Conservation (phyloP, 129 eudicot species). For the Smallanthus sonchifolius region DNA sequence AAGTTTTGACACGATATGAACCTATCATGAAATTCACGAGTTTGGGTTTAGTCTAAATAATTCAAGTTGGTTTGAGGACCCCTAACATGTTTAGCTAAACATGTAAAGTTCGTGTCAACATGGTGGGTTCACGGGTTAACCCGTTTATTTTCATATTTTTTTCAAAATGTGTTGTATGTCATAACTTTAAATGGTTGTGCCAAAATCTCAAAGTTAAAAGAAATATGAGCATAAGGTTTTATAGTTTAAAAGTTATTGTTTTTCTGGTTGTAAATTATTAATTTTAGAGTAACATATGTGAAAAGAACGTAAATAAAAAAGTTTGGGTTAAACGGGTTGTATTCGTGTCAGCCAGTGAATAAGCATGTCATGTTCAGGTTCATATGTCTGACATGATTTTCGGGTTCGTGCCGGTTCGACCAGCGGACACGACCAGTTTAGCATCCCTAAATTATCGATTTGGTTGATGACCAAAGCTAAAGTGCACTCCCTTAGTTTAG, state of each 20-base stretch:
- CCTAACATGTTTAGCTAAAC: too few species aligned
- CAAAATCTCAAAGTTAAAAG: neutral
- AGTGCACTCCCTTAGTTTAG: constrained; percentile 1
- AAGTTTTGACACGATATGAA: too few species aligned
- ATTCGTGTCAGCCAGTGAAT: too few species aligned
- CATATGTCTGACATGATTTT: neutral
- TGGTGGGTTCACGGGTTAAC: neutral
- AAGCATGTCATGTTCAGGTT: neutral
- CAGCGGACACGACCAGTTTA: neutral
- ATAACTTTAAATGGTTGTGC: neutral
- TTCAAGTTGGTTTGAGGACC: too few species aligned
- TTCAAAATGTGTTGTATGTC: neutral
- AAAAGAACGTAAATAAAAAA: too few species aligned
- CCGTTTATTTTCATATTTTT: neutral
- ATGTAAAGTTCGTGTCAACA: too few species aligned
- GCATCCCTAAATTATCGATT: neutral
- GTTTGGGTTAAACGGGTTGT: too few species aligned
- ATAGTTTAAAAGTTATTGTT: neutral
- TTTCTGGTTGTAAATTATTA: neutral
- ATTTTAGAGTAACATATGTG: neutral
- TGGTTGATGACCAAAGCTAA: neutral
- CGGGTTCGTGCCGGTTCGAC: too few species aligned
- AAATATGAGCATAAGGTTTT: neutral
- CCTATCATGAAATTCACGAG: too few species aligned
- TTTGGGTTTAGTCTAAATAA: too few species aligned